phyloP scores from a whole-genome alignment of 257 asterid genomes.

The Salvia miltiorrhiza region DNA sequence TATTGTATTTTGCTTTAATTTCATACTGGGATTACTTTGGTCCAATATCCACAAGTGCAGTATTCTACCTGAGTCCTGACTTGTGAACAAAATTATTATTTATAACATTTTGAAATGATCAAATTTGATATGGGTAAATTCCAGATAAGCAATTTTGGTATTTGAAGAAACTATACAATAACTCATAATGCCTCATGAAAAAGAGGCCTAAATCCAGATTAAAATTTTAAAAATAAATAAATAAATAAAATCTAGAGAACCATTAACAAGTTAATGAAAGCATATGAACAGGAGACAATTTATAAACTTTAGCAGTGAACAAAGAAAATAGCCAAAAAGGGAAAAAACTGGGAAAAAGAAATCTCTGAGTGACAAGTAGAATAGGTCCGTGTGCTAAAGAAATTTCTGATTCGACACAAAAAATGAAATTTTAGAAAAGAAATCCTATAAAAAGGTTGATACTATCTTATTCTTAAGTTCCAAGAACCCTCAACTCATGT shows the following conservation, averaged over 20 bases:
- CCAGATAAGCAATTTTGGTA: not conserved
- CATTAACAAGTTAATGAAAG: not conserved
- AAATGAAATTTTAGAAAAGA: not conserved
- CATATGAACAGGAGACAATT: not conserved
- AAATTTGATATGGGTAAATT: not conserved
- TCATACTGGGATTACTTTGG: not conserved
- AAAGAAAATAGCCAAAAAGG: not conserved
- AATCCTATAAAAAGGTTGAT: not conserved
- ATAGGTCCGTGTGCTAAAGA: not conserved
- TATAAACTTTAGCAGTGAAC: not conserved
- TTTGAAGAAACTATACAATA: not conserved
- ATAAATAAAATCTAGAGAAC: not conserved
- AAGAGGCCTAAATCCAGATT: not conserved
- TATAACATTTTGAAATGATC: not conserved
- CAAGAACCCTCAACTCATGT: not conserved
- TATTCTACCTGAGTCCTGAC: not conserved
- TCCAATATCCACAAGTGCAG: not conserved
- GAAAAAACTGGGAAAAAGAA: not conserved
- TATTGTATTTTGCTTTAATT: slow-evolving; percentile 1
- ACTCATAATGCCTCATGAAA: not conserved
- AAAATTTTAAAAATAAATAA: not conserved
- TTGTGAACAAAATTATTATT: not conserved
- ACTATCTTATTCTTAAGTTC: not conserved
- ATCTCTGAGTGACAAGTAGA: not conserved
- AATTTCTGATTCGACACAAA: not conserved